phyloP scores from a whole-genome alignment of 805 yeast genomes.

The Debaryomyces maramus region DNA sequence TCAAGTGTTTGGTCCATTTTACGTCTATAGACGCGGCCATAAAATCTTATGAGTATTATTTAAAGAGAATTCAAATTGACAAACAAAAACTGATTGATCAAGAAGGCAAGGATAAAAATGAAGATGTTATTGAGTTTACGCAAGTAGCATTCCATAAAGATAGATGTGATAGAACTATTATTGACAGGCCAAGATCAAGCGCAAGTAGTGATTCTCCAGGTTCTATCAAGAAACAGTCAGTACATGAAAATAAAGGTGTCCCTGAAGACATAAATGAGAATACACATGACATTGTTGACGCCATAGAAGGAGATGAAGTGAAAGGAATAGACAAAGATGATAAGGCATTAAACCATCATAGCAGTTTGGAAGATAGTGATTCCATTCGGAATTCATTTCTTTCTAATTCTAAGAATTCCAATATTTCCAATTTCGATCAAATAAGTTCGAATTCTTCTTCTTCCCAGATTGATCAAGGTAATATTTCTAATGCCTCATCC shows the following conservation, averaged over 20 bases:
- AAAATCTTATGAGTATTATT: slow-evolving; percentile 39
- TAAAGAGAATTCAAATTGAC: slow-evolving; percentile 21
- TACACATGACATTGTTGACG: not conserved
- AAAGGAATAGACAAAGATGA: slow-evolving; percentile 3
- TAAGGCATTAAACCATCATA: slow-evolving; percentile 1
- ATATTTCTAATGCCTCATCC: slow-evolving; percentile 3
- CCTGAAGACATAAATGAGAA: slow-evolving; percentile 4
- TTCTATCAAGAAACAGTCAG: not conserved
- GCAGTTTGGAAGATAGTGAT: slow-evolving; percentile 6
- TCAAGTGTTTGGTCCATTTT: slow-evolving; percentile 31
- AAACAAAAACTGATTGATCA: slow-evolving; percentile 17
- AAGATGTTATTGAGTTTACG: slow-evolving; percentile 14
- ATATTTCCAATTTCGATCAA: slow-evolving; percentile 2
- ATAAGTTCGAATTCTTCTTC: slow-evolving; percentile 6
- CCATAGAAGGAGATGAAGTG: not conserved
- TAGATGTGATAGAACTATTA: slow-evolving; percentile 36
- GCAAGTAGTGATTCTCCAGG: not conserved
- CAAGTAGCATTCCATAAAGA: slow-evolving; percentile 31
- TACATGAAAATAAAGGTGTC: not conserved
- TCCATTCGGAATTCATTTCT: slow-evolving; percentile 2
- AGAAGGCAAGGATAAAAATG: slow-evolving; percentile 9
- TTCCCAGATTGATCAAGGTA: slow-evolving; percentile 9
- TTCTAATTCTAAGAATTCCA: not conserved
- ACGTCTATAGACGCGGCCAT: slow-evolving; percentile 49
- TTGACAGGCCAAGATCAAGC: slow-evolving; percentile 9